A percentile compares a stretch with the other conserved stretches of the same genome.
These are phyloP conservation scores for Lactifluus echinatus DNA, from an alignment of 768 basidiomycete species.

Conservation along the genomic window DNA sequence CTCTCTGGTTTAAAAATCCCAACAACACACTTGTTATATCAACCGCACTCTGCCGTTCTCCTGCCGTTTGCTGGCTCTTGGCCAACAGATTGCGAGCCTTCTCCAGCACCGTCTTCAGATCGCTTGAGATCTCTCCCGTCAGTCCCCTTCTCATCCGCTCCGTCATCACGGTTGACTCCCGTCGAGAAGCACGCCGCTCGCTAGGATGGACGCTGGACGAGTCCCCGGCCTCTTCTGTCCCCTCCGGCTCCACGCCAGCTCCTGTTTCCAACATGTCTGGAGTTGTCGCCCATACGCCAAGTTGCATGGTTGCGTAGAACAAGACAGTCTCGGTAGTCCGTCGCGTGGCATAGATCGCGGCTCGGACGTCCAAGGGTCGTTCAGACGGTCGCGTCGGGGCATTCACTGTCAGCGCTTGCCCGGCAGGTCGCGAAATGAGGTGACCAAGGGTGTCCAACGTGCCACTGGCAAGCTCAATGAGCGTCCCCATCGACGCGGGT, in stretches of 20 bases:
- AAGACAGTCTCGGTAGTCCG: slow-evolving; percentile 60
- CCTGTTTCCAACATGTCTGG: slow-evolving; percentile 40
- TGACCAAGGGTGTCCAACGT: slow-evolving; percentile 66
- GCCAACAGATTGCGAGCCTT: slow-evolving; percentile 56
- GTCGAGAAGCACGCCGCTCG: slow-evolving; percentile 36
- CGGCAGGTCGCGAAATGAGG: slow-evolving; percentile 52
- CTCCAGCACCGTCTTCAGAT: slow-evolving; percentile 55
- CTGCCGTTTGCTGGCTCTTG: slow-evolving; percentile 46
- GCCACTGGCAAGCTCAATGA: slow-evolving; percentile 77
- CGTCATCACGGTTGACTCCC: slow-evolving; percentile 41
- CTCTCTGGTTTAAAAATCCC: slow-evolving; percentile 57
- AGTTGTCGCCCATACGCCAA: slow-evolving; percentile 70
- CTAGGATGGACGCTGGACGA: slow-evolving; percentile 21
- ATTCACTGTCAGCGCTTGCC: slow-evolving; percentile 42
- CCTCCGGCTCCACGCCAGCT: slow-evolving; percentile 31
- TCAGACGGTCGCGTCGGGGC: slow-evolving; percentile 28
- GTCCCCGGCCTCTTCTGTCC: slow-evolving; percentile 30
- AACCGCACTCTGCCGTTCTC: slow-evolving; percentile 31
- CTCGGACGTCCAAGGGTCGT: slow-evolving; percentile 42
- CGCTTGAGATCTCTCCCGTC: slow-evolving; percentile 72
- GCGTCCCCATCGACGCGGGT: slow-evolving; percentile 75
- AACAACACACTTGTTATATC: slow-evolving; percentile 56
- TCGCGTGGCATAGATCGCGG: slow-evolving; percentile 48
- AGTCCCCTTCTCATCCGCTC: slow-evolving; percentile 64
- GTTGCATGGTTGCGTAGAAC: slow-evolving; percentile 66